phyloP scores from a whole-genome alignment of 2,329 filamentous ascomycete species.

The Orbilia blumenaviensis region DNA sequence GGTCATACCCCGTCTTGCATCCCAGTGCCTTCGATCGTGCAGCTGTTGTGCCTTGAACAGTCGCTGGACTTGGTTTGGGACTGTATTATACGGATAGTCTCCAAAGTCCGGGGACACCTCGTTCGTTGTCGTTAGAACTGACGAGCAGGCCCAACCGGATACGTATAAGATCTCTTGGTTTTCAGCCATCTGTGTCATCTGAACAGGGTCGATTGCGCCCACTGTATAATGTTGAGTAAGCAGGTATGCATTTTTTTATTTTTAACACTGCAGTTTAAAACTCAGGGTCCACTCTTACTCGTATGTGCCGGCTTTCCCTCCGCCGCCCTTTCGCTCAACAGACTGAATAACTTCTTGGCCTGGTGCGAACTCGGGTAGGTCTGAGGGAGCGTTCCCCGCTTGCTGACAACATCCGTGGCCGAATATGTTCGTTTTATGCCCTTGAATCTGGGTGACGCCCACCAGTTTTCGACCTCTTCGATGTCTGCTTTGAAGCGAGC shows the following conservation, averaged over 20 bases:
- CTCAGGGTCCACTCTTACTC: slow-evolving; percentile 67
- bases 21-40: slow-evolving; percentile 96
- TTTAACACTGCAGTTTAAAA: slow-evolving; percentile 23
- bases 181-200: slow-evolving; percentile 97
- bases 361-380: slow-evolving; percentile 91
- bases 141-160: slow-evolving; percentile 97
- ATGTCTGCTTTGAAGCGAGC: slow-evolving; percentile 84
- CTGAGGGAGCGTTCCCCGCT: slow-evolving; percentile 86
- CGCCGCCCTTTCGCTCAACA: slow-evolving; percentile 79
- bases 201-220: slow-evolving; percentile 97
- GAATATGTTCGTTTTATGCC: slow-evolving; percentile 93
- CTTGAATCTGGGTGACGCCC: slow-evolving; percentile 81
- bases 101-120: slow-evolving; percentile 98
- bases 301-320: slow-evolving; percentile 92
- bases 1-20: slow-evolving; percentile 79
- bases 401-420: slow-evolving; percentile 89
- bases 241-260: not conserved
- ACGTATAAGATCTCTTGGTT: slow-evolving; percentile 97
- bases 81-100: slow-evolving; percentile 98
- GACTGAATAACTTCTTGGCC: slow-evolving; percentile 91
- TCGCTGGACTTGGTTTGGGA: slow-evolving; percentile 96
- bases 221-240: slow-evolving; percentile 65
- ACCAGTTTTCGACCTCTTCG: slow-evolving; percentile 87
- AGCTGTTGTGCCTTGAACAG: slow-evolving; percentile 95
- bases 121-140: slow-evolving; percentile 89